Conservation (phyloP, 805 yeast species). For the Ogataea neopini region DNA sequence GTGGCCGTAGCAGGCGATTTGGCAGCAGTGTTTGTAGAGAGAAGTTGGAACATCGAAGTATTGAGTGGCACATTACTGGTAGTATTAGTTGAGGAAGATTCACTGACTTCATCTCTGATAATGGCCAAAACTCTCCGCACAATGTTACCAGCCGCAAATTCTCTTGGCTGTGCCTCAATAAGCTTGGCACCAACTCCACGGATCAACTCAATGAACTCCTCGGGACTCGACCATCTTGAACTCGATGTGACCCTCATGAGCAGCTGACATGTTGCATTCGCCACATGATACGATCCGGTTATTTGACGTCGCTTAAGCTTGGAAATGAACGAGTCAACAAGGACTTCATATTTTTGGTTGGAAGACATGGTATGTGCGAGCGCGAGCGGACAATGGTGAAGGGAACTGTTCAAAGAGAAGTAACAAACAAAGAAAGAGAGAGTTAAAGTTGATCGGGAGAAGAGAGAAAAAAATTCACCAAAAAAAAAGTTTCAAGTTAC, state of each 20-base stretch:
- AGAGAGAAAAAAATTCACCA: neutral
- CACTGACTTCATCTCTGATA: constrained; percentile 82
- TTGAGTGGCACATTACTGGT: constrained; percentile 54
- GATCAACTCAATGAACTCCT: constrained; percentile 69
- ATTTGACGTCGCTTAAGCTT: constrained; percentile 83
- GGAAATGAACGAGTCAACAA: constrained; percentile 35
- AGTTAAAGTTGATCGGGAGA: neutral
- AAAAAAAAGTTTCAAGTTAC: neutral
- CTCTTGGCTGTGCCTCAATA: constrained; percentile 83
- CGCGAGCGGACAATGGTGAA: neutral
- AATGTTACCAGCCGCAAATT: constrained; percentile 86
- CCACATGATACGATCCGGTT: constrained; percentile 76
- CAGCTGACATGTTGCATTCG: constrained; percentile 83
- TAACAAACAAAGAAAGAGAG: neutral
- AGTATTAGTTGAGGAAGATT: constrained; percentile 24
- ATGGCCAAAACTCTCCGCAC: constrained; percentile 85
- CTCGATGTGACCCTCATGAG: constrained; percentile 86
- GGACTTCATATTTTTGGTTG: constrained; percentile 31
- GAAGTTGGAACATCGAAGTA: constrained; percentile 82
- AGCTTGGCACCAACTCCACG: constrained; percentile 71
- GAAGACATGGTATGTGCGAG: constrained; percentile 14
- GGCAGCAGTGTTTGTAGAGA: constrained; percentile 48
- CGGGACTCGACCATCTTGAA: constrained; percentile 81
- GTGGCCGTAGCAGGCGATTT: constrained; percentile 24
- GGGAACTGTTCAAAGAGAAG: neutral